Conservation (phyloP, 177 flowering plant species). For the Vitis hybrid region DNA sequence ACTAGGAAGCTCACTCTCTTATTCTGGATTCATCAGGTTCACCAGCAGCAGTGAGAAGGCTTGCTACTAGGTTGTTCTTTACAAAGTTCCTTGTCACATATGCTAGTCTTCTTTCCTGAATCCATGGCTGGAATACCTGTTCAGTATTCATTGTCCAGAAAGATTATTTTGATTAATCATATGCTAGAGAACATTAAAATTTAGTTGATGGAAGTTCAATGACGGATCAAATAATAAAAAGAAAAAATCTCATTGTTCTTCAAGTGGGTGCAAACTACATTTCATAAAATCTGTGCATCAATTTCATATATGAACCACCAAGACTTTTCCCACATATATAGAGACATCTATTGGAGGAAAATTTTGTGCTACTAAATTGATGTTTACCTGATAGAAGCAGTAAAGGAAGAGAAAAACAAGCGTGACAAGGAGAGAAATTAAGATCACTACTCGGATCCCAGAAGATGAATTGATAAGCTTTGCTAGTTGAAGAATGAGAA, state of each 20-base stretch:
- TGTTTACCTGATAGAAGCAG: conserved; percentile 31
- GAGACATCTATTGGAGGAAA: too few relatives aligned
- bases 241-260: not conserved
- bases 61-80: conserved; percentile 14
- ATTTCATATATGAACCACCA: too few relatives aligned
- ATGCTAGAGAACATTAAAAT: not conserved
- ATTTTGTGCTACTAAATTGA: not conserved
- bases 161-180: not conserved
- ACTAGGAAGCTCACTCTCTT: conserved; percentile 24
- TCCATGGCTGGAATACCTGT: conserved; percentile 47
- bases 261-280: too few relatives aligned
- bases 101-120: conserved; percentile 45
- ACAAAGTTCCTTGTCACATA: conserved; percentile 30
- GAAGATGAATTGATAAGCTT: conserved; percentile 19
- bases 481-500: conserved; percentile 29
- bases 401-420: conserved; percentile 24
- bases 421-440: conserved; percentile 32
- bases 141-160: not conserved
- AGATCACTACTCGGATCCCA: conserved; percentile 17
- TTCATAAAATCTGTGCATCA: too few relatives aligned
- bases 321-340: too few relatives aligned
- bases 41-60: conserved; percentile 32
- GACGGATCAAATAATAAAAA: not conserved
- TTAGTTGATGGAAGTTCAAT: not conserved
- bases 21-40: conserved; percentile 26